phyloP scores from a whole-genome alignment of 140 eudicot genomes.

The Bidens hawaiensis region DNA sequence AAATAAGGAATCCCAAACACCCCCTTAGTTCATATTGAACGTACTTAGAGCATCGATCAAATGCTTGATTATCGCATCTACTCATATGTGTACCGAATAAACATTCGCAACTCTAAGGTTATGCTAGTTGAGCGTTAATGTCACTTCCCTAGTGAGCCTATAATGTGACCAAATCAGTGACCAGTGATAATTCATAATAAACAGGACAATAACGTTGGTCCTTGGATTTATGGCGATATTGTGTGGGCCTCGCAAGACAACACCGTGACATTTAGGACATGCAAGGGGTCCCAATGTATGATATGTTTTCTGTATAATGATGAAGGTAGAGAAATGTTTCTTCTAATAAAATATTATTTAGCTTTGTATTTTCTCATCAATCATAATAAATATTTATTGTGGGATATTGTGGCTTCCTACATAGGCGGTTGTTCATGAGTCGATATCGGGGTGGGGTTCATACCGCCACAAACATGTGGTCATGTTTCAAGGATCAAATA shows the following conservation, averaged over 20 bases:
- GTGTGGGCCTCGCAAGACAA: not conserved
- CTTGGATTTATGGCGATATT: not conserved
- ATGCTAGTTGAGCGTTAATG: too few relatives aligned
- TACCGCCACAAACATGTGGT: slow-evolving; percentile 14
- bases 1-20: too few relatives aligned
- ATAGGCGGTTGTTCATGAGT: slow-evolving; percentile 17
- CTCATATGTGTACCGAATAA: not conserved
- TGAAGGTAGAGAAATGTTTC: not conserved
- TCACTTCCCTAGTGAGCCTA: not conserved
- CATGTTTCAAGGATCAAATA: not conserved
- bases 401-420: not conserved
- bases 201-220: not conserved
- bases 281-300: not conserved
- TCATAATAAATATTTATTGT: not conserved
- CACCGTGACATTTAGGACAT: not conserved
- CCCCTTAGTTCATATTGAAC: not conserved
- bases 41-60: not conserved
- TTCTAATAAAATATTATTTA: not conserved
- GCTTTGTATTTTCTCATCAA: not conserved
- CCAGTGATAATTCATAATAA: not conserved
- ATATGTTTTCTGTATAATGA: not conserved
- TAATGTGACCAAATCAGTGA: not conserved
- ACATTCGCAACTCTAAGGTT: too few relatives aligned
- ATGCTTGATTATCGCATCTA: too few relatives aligned
- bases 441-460: slow-evolving; percentile 3